Evolutionary conservation across 495 filamentous ascomycete genomes (phyloP).

Genomic region (Penicillium chermesinum): DNA sequence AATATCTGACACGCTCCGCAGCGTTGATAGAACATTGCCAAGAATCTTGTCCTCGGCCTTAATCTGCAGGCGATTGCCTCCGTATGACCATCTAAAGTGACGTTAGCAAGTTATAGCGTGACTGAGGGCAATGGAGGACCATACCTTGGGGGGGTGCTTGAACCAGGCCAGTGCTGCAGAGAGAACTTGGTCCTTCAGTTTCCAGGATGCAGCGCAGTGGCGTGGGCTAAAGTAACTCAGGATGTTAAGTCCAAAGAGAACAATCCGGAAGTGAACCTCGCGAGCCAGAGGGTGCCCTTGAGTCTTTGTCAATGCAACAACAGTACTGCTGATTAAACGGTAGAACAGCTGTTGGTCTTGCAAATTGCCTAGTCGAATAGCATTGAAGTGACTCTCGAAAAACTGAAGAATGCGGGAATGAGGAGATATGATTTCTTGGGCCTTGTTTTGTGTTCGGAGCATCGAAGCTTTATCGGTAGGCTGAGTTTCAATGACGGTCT

Average conservation of each 20-base stretch:
- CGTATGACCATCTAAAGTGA: constrained; percentile 74
- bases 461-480: constrained; percentile 80
- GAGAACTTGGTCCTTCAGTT: constrained; percentile 80
- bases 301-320: constrained; percentile 64
- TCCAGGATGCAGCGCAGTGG: constrained; percentile 56
- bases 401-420: constrained; percentile 85
- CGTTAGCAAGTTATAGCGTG: not conserved
- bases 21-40: constrained; percentile 61
- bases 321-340: constrained; percentile 68
- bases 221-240: constrained; percentile 63
- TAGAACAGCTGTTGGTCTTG: constrained; percentile 76
- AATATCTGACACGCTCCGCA: constrained; percentile 53
- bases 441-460: constrained; percentile 64
- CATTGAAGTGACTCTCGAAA: constrained; percentile 88
- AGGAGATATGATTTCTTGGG: constrained; percentile 75
- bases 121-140: not conserved
- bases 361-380: constrained; percentile 71
- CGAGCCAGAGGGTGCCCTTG: constrained; percentile 78
- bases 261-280: constrained; percentile 82
- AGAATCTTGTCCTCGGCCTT: constrained; percentile 87
- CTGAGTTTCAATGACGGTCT: constrained; percentile 83
- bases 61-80: constrained; percentile 85
- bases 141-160: constrained; percentile 62
- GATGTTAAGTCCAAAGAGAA: constrained; percentile 75
- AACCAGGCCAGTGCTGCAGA: constrained; percentile 89